Evolutionary conservation across 106 monocot species (phyloP).

Genomic region (Triglochin maritima): DNA sequence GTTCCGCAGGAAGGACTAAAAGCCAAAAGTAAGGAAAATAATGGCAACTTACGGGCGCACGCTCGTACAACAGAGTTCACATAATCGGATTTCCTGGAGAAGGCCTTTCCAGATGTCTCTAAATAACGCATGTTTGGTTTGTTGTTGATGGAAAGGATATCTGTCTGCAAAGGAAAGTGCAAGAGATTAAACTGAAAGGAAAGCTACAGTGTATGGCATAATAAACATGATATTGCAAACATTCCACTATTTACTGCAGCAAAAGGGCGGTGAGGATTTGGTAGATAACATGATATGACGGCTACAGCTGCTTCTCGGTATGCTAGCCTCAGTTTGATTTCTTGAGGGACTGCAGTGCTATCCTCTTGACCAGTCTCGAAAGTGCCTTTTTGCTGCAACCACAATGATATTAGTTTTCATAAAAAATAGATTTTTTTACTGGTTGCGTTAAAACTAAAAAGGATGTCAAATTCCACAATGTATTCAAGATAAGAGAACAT

Average conservation of each 20-base stretch:
- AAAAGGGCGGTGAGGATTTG: conserved; percentile 54
- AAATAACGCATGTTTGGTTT: conserved; percentile 76
- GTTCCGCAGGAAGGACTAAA: too few species aligned
- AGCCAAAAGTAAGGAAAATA: not conserved
- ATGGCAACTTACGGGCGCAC: conserved; percentile 58
- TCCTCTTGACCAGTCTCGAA: conserved; percentile 89
- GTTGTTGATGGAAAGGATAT: conserved; percentile 46
- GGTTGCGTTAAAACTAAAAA: not conserved
- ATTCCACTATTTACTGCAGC: conserved; percentile 27
- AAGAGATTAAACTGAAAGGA: not conserved
- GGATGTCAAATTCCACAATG: not conserved
- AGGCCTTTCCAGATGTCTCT: conserved; percentile 55
- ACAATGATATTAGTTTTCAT: not conserved
- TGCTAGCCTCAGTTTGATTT: conserved; percentile 66
- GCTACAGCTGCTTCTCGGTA: conserved; percentile 78
- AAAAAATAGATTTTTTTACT: too few species aligned
- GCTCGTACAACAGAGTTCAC: conserved; percentile 54
- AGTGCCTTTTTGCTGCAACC: conserved; percentile 77
- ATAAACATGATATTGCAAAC: not conserved
- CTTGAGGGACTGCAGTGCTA: conserved; percentile 52
- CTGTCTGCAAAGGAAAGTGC: conserved; percentile 44
- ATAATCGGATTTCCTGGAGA: conserved; percentile 70
- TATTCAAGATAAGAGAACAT: conserved; percentile 4
- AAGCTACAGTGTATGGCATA: not conserved
- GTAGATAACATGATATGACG: conserved; percentile 62